A percentile compares a stretch with the other conserved stretches of the same genome.
Conservation (phyloP, 192 early-diverging fungal species). For the Irineochytrium annulatum region DNA sequence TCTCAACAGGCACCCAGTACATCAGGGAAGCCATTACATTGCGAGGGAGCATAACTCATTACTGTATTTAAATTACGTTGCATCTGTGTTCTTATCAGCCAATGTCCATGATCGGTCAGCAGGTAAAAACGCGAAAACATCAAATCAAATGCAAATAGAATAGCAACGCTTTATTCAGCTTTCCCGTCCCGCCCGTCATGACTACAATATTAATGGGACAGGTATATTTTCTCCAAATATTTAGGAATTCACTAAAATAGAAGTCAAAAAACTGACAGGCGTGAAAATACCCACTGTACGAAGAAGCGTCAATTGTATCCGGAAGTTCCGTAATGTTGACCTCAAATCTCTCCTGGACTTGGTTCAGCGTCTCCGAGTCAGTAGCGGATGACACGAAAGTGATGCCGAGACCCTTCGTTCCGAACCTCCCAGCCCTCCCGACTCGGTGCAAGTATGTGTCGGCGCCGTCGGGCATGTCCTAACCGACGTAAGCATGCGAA, state of each 20-base stretch:
- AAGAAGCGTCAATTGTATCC: conserved; percentile 76
- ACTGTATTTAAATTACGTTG: too few species aligned
- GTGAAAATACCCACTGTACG: conserved; percentile 65
- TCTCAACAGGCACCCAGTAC: too few species aligned
- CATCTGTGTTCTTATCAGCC: too few species aligned
- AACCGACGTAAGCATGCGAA: background rate
- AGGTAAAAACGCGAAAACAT: too few species aligned
- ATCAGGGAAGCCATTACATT: too few species aligned
- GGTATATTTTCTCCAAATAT: too few species aligned
- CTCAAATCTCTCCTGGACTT: conserved; percentile 92
- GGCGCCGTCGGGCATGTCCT: conserved; percentile 83
- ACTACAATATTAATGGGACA: too few species aligned
- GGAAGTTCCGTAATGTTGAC: conserved; percentile 88
- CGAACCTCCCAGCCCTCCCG: conserved; percentile 98
- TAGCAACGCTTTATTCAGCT: too few species aligned
- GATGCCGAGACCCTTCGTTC: conserved; percentile 96
- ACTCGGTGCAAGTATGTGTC: conserved; percentile 95
- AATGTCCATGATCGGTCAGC: too few species aligned
- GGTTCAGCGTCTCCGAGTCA: conserved; percentile 71
- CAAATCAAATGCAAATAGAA: too few species aligned
- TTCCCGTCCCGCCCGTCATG: too few species aligned
- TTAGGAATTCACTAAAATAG: conserved; percentile 27
- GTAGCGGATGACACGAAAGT: conserved; percentile 86
- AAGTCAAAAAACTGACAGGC: background rate
- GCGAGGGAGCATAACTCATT: too few species aligned